Base-by-base conservation (phyloP, 2,329 filamentous ascomycete species). In the Penicillium sp. region DNA sequence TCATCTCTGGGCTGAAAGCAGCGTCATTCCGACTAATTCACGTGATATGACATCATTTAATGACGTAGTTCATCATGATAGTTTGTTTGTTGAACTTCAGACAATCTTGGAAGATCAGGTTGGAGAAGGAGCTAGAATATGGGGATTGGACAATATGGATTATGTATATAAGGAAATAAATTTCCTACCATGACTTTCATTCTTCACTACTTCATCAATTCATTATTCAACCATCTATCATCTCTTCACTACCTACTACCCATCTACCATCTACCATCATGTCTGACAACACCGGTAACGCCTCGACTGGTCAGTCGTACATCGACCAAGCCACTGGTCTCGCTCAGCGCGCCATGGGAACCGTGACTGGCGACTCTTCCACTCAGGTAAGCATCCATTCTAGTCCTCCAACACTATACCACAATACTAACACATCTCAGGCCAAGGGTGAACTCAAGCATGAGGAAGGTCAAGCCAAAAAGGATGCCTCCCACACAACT, bases 261-360 rank as follows among this genome's bases (percentile, higher is more conserved):
- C 44, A 55, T 51, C 45, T 45, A 59, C 54, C 25, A 62, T 13
- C 29, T 31, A 31, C 29, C 29, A 66, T 27, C 33, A 73, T 73
- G 70, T 68, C 70, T 61, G 66, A 66, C 61, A 56, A 61, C 49
- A 44, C 27, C 2, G 21, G 21, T 5, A 68, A 68, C 78, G 73
- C 88, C 66, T 96, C 91, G 62, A 94, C 92, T 63, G 82, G 93
- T 70, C 85, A 93, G 82, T 89, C 90, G 57, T 88, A 87, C 78
- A 72, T 90, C 67, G 88, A 93, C 82, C 83, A 84, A 15, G 89
- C 89, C 68, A 82, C 86, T 38, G 90, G 90, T 65, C 81, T 86
- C 54, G 84, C 87, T 52, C 91, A 96, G 77, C 88, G 83, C 61
- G 86, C 82, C 49, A 67, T 94, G 49, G 90, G 91, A 63, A 83